Evolutionary conservation across 257 asterid species (phyloP), one percentile per base, ranked within the genome.

Genomic region (Nicotiana tomentosiformis): DNA sequence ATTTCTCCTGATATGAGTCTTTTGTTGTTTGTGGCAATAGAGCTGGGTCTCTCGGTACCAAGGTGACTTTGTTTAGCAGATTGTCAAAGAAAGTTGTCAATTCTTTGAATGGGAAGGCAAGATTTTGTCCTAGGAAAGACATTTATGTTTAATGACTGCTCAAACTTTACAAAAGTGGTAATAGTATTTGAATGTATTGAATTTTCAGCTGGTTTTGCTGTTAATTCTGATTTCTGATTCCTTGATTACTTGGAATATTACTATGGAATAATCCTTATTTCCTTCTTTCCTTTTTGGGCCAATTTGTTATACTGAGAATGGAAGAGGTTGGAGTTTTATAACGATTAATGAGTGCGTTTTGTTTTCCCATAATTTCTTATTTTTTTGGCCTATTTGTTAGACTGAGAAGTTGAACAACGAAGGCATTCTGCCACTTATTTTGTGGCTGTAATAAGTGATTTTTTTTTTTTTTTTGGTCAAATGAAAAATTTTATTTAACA

Each of bases 31-130:
- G 87, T 90, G 85, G 84, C 82, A 84, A 79, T 89, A 95, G 99
- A 93, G 97, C 86, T 93, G 82, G 97, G 99, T 77, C 85, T 87
- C 61, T 95, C 99, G 1, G 97, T 91, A 60, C 98, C 99, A 55
- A 95, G 98, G 98, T 93, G 98, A 95, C 83, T 66, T 83, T 55
- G 84, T 53, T 23, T 88, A 64, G 89, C 89, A 80, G 93, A 84
- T 77, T 62, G 58, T 82, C 69, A 46, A 35, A 89, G 85, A 86
- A 86, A 83, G 84, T 84, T 29, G 39, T 49, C 77, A 83, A 55
- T 83, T 84, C 60, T 84, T 88, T 86, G 87, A 79, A 79, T 46
- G 86, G 87, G 83, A 77, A 82, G 81, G 79, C 88, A 77, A 84
- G 85, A 66, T 80, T 80, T 83, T 81, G 82, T 57, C 35, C 46